Percentiles rank a stretch among this genome's conserved stretches.
phyloP scores from a whole-genome alignment of 225 moss, liverwort and hornwort genomes.

The Antitrichia curtipendula region DNA sequence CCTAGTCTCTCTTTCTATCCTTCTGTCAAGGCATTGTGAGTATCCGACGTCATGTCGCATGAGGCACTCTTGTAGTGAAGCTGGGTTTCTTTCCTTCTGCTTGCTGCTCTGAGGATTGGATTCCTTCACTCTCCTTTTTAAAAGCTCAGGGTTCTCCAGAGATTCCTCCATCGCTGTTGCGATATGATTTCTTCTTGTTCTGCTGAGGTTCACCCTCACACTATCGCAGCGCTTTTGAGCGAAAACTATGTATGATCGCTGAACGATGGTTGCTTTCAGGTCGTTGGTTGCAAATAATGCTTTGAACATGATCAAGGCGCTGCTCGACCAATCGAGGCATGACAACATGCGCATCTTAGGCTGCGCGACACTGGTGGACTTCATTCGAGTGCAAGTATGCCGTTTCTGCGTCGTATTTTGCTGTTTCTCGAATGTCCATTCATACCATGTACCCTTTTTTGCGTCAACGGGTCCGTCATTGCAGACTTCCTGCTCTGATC shows the following conservation, averaged over 20 bases:
- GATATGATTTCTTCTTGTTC: neutral
- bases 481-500: neutral
- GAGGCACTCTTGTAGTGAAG: neutral
- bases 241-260: neutral
- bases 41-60: neutral
- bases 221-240: neutral
- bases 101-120: neutral
- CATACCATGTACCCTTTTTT: neutral
- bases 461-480: neutral
- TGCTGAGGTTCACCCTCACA: neutral
- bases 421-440: neutral
- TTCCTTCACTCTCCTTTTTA: neutral
- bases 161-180: neutral
- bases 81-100: neutral
- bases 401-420: neutral
- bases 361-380: conserved; percentile 44
- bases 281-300: conserved; percentile 69
- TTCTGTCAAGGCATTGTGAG: neutral
- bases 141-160: neutral
- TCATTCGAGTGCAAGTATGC: conserved; percentile 39
- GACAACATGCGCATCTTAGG: conserved; percentile 65
- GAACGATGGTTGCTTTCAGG: conserved; percentile 17
- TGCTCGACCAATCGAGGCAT: conserved; percentile 60
- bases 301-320: conserved; percentile 60
- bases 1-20: neutral